A percentile compares a stretch with the other conserved stretches of the same genome.
phyloP scores from a whole-genome alignment of 163 green algal genomes.

The Chloromonas sp. region DNA sequence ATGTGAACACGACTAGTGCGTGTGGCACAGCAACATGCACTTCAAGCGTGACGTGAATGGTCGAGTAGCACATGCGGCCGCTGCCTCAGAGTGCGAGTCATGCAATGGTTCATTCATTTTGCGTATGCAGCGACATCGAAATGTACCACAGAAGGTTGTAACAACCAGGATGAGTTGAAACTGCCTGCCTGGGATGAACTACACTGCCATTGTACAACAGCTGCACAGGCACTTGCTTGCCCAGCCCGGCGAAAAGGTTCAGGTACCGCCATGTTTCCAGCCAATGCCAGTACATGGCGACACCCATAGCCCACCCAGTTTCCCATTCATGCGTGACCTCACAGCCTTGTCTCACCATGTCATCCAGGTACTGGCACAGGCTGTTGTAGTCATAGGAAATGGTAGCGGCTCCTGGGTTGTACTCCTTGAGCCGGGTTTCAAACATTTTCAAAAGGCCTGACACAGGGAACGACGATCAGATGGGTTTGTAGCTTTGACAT shows the following conservation, averaged over 20 bases:
- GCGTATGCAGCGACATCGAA: background rate
- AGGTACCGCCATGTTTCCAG: background rate
- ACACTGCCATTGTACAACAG: background rate
- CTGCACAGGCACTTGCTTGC: background rate
- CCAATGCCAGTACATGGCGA: background rate
- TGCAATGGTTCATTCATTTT: background rate
- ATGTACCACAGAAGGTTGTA: background rate
- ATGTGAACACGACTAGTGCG: background rate
- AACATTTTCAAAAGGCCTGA: constrained; percentile 4
- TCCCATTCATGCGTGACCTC: background rate
- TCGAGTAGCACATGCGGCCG: background rate
- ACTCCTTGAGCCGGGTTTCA: constrained; percentile 8
- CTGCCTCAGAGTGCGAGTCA: too few relatives aligned
- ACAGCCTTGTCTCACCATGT: background rate
- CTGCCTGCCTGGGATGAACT: background rate
- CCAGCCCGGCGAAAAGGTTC: background rate
- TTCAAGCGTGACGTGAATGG: background rate
- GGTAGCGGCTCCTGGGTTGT: background rate
- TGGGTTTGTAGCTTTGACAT: background rate
- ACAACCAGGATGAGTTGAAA: background rate
- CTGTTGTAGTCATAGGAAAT: constrained; percentile 6
- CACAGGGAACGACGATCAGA: background rate
- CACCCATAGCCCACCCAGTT: background rate
- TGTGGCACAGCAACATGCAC: background rate
- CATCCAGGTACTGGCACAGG: constrained; percentile 5